These are phyloP conservation scores for Gossypium longicalyx DNA, from an alignment of 345 rosid species.

Conservation along the genomic window DNA sequence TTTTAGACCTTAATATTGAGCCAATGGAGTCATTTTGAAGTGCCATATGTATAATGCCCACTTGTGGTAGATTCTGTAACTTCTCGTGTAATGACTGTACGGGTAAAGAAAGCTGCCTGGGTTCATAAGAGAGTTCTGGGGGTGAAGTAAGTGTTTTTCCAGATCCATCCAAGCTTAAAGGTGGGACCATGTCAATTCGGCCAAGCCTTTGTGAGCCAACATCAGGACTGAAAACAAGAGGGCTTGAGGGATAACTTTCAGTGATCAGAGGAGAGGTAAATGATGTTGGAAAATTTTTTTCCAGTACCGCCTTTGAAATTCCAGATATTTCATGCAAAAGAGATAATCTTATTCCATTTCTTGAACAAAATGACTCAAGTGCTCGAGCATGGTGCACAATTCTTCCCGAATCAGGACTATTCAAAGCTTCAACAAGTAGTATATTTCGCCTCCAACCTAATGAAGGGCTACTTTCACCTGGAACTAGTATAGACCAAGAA, in stretches of 20 bases:
- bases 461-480: conserved; percentile 64
- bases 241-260: conserved; percentile 93
- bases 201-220: conserved; percentile 61
- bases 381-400: conserved; percentile 78
- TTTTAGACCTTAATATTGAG: conserved; percentile 69
- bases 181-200: conserved; percentile 83
- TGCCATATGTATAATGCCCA: conserved; percentile 83
- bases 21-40: conserved; percentile 84
- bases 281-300: conserved; percentile 73
- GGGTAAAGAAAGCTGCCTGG: conserved; percentile 69
- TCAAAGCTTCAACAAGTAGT: conserved; percentile 89
- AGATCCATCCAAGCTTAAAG: conserved; percentile 82
- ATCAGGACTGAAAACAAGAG: conserved; percentile 83
- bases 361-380: conserved; percentile 81
- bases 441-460: conserved; percentile 95
- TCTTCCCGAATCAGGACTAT: conserved; percentile 83
- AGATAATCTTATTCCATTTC: conserved; percentile 65
- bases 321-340: conserved; percentile 54
- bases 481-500: conserved; percentile 5
- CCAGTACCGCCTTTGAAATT: conserved; percentile 43
- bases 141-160: conserved; percentile 60
- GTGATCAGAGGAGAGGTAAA: conserved; percentile 76
- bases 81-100: conserved; percentile 76
- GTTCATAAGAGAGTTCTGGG: conserved; percentile 50
- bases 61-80: conserved; percentile 90